These are phyloP conservation scores for Xylaria sp. DNA, from an alignment of 2,329 filamentous ascomycete genomes.

Conservation along the genomic window DNA sequence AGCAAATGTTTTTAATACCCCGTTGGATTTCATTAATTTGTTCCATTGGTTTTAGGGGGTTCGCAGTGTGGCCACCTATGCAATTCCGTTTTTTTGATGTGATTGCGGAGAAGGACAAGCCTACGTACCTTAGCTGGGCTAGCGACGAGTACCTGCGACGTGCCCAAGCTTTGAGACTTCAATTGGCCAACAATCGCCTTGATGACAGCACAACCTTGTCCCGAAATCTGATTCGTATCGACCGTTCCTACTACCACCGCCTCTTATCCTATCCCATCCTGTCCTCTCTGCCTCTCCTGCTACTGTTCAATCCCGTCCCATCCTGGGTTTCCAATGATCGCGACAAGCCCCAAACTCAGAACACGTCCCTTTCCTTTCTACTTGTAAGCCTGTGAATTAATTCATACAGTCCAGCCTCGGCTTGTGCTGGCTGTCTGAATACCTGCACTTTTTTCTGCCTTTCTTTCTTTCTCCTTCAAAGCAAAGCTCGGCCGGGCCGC, in stretches of 20 bases:
- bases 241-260: neutral
- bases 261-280: neutral
- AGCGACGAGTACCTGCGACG: neutral
- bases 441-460: neutral
- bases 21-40: neutral
- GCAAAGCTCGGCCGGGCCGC: conserved; percentile 3
- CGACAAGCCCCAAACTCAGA: neutral
- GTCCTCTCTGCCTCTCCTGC: neutral
- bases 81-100: neutral
- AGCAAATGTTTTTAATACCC: too few relatives aligned
- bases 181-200: conserved; percentile 20
- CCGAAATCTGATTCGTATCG: conserved; percentile 15
- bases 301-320: neutral
- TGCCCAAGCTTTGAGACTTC: neutral
- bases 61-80: too few relatives aligned
- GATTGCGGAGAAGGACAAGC: neutral
- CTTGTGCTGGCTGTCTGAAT: conserved; percentile 1
- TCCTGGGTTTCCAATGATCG: neutral
- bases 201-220: conserved; percentile 28
- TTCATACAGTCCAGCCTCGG: conserved; percentile 1
- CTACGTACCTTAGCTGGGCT: neutral
- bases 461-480: conserved; percentile 7
- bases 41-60: neutral
- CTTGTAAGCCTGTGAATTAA: neutral
- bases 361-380: neutral